Evolutionary conservation across 768 basidiomycete genomes (phyloP).

Genomic region (Suillus tomentosus): DNA sequence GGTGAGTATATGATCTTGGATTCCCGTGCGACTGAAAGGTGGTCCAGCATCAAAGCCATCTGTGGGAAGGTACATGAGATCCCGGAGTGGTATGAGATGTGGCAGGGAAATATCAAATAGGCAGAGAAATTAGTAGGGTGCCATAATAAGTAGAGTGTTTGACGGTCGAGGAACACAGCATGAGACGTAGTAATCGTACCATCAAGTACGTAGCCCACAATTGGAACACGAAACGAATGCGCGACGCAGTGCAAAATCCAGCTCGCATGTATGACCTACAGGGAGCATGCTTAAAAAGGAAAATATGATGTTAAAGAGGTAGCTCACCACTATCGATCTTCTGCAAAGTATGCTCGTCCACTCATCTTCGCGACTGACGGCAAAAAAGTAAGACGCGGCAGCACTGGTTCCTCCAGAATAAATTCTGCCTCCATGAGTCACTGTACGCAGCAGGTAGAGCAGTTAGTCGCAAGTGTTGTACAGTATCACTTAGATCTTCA

Average conservation of each 20-base stretch:
- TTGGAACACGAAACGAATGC: conserved; percentile 26
- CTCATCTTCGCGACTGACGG: conserved; percentile 27
- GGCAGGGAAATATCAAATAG: neutral
- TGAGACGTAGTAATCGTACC: conserved; percentile 22
- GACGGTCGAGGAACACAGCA: too few relatives aligned
- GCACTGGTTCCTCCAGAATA: conserved; percentile 14
- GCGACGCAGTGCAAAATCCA: conserved; percentile 34
- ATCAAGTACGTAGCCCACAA: conserved; percentile 32
- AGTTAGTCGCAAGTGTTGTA: neutral
- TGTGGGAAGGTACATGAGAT: neutral
- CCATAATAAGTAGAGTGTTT: neutral
- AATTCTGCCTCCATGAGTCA: conserved; percentile 26
- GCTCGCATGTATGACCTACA: conserved; percentile 32
- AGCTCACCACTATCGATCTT: conserved; percentile 32
- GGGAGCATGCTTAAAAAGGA: neutral
- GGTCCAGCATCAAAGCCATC: conserved; percentile 1
- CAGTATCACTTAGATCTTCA: neutral
- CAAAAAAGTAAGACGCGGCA: conserved; percentile 33
- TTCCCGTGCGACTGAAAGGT: neutral
- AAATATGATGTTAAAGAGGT: conserved; percentile 14
- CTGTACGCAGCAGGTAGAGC: conserved; percentile 16
- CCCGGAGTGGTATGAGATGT: neutral
- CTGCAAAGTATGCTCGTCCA: conserved; percentile 29
- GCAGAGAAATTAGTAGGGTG: neutral
- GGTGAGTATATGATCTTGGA: neutral